These are phyloP conservation scores for Knufia petricola DNA, from an alignment of 2,329 filamentous ascomycete genomes.

Conservation along the genomic window DNA sequence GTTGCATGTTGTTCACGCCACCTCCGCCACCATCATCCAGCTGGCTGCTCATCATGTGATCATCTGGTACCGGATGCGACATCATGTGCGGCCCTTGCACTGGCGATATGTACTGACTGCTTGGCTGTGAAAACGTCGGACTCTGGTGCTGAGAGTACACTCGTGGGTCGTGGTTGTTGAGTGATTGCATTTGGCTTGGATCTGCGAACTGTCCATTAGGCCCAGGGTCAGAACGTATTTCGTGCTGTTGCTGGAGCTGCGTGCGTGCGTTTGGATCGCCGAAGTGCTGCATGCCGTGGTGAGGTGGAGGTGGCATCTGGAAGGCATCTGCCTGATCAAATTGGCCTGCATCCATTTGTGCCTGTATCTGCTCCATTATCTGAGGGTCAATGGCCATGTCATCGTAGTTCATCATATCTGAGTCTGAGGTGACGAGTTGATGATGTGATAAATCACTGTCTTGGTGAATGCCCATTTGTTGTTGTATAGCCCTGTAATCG, in stretches of 20 bases:
- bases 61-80: constrained; percentile 11
- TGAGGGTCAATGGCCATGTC: constrained; percentile 52
- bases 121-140: constrained; percentile 11
- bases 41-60: constrained; percentile 22
- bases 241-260: constrained; percentile 17
- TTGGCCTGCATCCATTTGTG: constrained; percentile 16
- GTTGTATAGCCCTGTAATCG: constrained; percentile 14
- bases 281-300: constrained; percentile 15
- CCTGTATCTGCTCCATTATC: constrained; percentile 46
- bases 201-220: constrained; percentile 8
- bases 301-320: constrained; percentile 10
- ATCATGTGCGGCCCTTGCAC: constrained; percentile 14
- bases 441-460: constrained; percentile 18
- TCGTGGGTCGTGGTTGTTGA: constrained; percentile 8
- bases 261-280: constrained; percentile 11
- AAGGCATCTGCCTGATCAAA: constrained; percentile 17
- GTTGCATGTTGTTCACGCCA: constrained; percentile 22
- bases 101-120: constrained; percentile 13
- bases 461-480: constrained; percentile 20
- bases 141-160: constrained; percentile 7
- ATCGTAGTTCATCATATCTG: constrained; percentile 34
- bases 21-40: constrained; percentile 12
- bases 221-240: constrained; percentile 14
- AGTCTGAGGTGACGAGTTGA: constrained; percentile 25
- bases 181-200: constrained; percentile 4